Evolutionary conservation across 129 eudicot species (phyloP).

Genomic region (Flaveria ramosissima): DNA sequence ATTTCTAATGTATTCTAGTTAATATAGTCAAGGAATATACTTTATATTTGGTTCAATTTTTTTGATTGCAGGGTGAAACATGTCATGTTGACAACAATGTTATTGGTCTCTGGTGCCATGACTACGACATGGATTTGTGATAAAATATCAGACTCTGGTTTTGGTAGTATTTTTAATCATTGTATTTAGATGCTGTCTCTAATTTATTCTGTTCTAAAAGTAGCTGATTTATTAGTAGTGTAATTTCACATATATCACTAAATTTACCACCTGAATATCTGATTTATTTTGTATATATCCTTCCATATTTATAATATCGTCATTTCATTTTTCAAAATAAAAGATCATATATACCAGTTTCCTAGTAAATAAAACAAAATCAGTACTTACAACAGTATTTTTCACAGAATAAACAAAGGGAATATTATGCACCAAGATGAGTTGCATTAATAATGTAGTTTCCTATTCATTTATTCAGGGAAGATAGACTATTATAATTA

Average conservation of each 20-base stretch:
- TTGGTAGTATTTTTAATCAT: conserved; percentile 56
- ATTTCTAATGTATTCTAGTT: not conserved
- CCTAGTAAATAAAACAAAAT: not conserved
- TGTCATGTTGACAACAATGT: conserved; percentile 70
- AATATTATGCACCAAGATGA: not conserved
- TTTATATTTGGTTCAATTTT: conserved; percentile 12
- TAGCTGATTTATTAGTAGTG: not conserved
- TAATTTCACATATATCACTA: conserved; percentile 6
- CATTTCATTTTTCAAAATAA: not conserved
- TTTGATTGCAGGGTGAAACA: conserved; percentile 63
- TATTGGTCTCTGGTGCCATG: conserved; percentile 97
- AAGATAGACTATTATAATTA: not conserved
- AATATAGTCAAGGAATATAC: conserved; percentile 1
- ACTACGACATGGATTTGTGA: conserved; percentile 92
- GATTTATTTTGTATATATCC: not conserved
- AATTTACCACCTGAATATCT: not conserved
- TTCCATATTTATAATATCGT: not conserved
- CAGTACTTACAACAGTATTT: not conserved
- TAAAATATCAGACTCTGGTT: conserved; percentile 84
- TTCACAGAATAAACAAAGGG: not conserved
- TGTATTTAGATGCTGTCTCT: conserved; percentile 9
- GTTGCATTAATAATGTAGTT: not conserved
- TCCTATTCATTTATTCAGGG: not conserved
- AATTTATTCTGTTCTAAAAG: not conserved
- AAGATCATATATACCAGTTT: not conserved